Percentiles rank a stretch among this genome's conserved stretches.
These are phyloP conservation scores for Luvunga scandens DNA, from an alignment of 345 rosid genomes.

Conservation along the genomic window DNA sequence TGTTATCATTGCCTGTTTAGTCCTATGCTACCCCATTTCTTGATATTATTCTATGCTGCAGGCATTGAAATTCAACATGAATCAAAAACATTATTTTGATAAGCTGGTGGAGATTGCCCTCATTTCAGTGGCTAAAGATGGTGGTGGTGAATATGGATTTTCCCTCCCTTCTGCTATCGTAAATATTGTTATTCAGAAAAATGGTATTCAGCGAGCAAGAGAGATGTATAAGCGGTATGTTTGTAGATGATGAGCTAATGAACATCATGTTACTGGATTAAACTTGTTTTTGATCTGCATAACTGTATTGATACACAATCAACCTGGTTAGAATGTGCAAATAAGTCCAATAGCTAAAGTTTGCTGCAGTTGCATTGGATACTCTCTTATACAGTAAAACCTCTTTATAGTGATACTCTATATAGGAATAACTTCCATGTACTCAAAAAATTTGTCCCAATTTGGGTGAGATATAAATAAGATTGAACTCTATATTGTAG, in stretches of 20 bases:
- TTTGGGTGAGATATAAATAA: too few relatives aligned
- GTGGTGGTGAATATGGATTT: slow-evolving; percentile 58
- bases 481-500: too few relatives aligned
- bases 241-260: background rate
- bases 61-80: slow-evolving; percentile 66
- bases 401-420: too few relatives aligned
- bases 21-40: background rate
- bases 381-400: background rate
- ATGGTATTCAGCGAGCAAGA: slow-evolving; percentile 62
- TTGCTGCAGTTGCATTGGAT: background rate
- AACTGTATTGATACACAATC: background rate
- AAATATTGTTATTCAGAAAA: slow-evolving; percentile 58
- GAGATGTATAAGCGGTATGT: slow-evolving; percentile 63
- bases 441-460: too few relatives aligned
- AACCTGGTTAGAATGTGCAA: background rate
- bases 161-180: slow-evolving; percentile 61
- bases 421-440: too few relatives aligned
- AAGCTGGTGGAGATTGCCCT: slow-evolving; percentile 73
- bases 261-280: background rate
- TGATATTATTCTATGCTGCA: slow-evolving; percentile 28
- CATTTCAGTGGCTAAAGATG: slow-evolving; percentile 48
- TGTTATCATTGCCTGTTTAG: background rate
- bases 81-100: slow-evolving; percentile 49
- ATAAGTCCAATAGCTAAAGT: background rate
- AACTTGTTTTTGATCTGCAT: background rate